phyloP scores from a whole-genome alignment of 148 eudicot species.

The Camellia granthamiana region DNA sequence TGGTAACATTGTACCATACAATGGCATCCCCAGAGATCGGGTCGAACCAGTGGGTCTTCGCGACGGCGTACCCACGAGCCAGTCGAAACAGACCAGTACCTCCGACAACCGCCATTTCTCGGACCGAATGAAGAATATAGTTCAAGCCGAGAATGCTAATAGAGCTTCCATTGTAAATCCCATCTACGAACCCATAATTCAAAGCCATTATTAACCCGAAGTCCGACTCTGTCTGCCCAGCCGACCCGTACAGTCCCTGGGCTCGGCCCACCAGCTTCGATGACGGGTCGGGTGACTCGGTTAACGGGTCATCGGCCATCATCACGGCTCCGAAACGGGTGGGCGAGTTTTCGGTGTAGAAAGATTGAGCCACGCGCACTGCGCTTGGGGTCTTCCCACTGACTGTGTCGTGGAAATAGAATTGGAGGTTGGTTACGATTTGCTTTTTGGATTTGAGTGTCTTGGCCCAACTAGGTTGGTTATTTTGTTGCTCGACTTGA shows the following conservation, averaged over 20 bases:
- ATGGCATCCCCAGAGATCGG: conserved; percentile 43
- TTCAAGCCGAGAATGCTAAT: conserved; percentile 54
- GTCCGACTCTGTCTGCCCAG: conserved; percentile 20
- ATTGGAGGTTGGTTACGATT: conserved; percentile 40
- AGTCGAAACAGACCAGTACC: conserved; percentile 58
- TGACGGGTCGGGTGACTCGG: conserved; percentile 42
- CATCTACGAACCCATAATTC: conserved; percentile 44
- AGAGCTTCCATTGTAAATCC: conserved; percentile 53
- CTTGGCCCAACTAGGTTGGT: conserved; percentile 31
- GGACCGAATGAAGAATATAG: conserved; percentile 30
- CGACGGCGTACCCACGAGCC: conserved; percentile 48
- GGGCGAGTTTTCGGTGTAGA: conserved; percentile 10
- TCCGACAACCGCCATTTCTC: conserved; percentile 64
- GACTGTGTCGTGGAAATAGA: conserved; percentile 57
- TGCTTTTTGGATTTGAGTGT: conserved; percentile 19
- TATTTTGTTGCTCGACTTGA: background rate
- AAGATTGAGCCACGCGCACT: conserved; percentile 34
- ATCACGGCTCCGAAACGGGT: conserved; percentile 35
- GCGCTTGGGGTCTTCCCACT: conserved; percentile 36
- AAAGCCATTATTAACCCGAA: conserved; percentile 45
- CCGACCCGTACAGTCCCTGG: conserved; percentile 55
- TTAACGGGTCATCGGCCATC: conserved; percentile 57
- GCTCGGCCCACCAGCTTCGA: conserved; percentile 56
- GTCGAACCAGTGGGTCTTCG: conserved; percentile 28
- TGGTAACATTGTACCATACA: conserved; percentile 47